Evolutionary conservation across 306 rosid species (phyloP).

Genomic region (Cicer pinnatifidum): DNA sequence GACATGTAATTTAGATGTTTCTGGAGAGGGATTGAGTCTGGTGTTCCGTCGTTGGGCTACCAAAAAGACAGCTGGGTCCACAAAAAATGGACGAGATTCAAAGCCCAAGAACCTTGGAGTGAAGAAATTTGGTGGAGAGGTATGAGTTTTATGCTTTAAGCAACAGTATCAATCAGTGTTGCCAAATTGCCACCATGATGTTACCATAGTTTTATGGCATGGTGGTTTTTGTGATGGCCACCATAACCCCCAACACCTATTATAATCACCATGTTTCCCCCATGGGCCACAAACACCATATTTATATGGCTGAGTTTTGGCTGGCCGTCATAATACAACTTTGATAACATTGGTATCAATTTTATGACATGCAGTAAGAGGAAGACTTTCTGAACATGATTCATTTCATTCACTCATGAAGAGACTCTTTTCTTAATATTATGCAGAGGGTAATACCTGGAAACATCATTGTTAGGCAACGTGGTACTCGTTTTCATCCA

Average conservation of each 20-base stretch:
- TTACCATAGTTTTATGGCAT: too few relatives aligned
- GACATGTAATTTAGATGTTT: conserved; percentile 55
- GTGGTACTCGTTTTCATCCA: conserved; percentile 92
- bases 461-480: conserved; percentile 85
- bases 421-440: conserved; percentile 32
- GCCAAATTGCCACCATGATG: too few relatives aligned
- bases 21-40: conserved; percentile 74
- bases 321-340: too few relatives aligned
- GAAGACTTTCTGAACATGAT: conserved; percentile 5
- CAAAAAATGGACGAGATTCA: conserved; percentile 93
- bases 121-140: conserved; percentile 95
- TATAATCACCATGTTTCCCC: too few relatives aligned
- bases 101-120: conserved; percentile 92
- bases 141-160: conserved; percentile 49
- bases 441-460: conserved; percentile 72
- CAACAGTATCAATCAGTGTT: background rate
- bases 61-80: conserved; percentile 82
- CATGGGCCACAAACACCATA: too few relatives aligned
- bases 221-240: too few relatives aligned
- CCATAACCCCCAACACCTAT: too few relatives aligned
- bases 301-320: too few relatives aligned
- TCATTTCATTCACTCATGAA: conserved; percentile 1
- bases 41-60: conserved; percentile 89
- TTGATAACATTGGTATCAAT: too few relatives aligned
- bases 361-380: conserved; percentile 12